These are phyloP conservation scores for Colletotrichum karsti DNA, from an alignment of 2,329 filamentous ascomycete species.

Conservation along the genomic window DNA sequence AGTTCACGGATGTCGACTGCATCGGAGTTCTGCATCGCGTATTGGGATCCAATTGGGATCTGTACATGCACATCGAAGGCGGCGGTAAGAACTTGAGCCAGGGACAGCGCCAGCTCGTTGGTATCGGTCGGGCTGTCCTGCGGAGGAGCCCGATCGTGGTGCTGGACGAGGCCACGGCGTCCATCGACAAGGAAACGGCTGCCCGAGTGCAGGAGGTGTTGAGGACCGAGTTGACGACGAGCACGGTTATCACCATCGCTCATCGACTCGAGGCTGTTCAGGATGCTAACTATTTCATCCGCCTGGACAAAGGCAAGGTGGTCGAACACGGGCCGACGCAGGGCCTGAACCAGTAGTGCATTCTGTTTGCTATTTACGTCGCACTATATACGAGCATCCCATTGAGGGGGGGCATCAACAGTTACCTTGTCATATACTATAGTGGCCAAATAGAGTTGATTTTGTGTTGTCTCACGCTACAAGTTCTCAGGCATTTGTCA, in stretches of 20 bases:
- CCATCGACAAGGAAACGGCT: constrained; percentile 68
- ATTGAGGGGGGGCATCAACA: not conserved
- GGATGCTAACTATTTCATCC: constrained; percentile 63
- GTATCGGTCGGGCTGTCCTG: constrained; percentile 68
- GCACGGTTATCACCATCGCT: constrained; percentile 73
- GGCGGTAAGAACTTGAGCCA: constrained; percentile 71
- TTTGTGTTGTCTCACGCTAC: too few species aligned
- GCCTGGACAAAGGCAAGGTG: constrained; percentile 60
- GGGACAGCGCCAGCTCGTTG: constrained; percentile 69
- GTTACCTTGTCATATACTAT: too few species aligned
- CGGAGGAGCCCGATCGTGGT: constrained; percentile 68
- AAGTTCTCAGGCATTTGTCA: too few species aligned
- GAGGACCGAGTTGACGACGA: constrained; percentile 60
- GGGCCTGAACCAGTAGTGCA: constrained; percentile 1
- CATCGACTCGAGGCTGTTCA: constrained; percentile 70
- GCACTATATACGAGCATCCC: not conserved
- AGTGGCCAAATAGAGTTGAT: too few species aligned
- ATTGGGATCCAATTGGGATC: constrained; percentile 57
- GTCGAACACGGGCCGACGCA: constrained; percentile 55
- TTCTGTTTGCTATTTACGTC: not conserved
- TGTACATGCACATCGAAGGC: constrained; percentile 62
- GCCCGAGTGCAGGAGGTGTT: constrained; percentile 65
- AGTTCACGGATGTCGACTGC: constrained; percentile 62
- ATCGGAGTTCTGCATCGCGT: constrained; percentile 65
- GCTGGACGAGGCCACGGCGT: constrained; percentile 72